Base-by-base conservation (phyloP, 306 rosid genomes). In the Citrullus colocynthis region DNA sequence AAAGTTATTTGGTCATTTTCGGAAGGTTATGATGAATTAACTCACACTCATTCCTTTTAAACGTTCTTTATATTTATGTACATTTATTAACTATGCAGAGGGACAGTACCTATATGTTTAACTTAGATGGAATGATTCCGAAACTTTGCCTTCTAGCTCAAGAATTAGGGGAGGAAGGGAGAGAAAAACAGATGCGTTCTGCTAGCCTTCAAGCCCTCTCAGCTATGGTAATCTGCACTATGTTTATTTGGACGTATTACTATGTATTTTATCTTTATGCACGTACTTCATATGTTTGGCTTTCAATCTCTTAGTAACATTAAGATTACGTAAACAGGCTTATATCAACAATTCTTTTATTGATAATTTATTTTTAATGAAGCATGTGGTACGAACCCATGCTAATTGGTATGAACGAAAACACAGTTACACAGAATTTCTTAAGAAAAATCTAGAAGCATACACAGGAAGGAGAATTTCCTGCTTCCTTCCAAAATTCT, bases 91-190 rank as follows among this genome's bases (percentile, higher is more conserved):
- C 78, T 76, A 85, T 86, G 75, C 86, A 95, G 99, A 83, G 41
- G 74, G 96, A 92, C 85, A 97, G 96, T 58, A 88, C 86, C 55
- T 88, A 89, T 81, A 75, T 91, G 87, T 95, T 91, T 86, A 95
- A 79, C 86, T 87, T 95, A 82, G 98, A 90, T 88, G 87, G 89
- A 16, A 85, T 87, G 81, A 84, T 92, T 76, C 98, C 97, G 9
- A 92, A 88, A 81, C 92, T 96, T 39, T 92, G 97, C 84, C 96
- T 85, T 74, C 80, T 95, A 83, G 89, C 93, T 83, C 98, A 90
- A 88, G 99, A 95, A 82, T 72, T 69, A 9, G 96, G 97, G 59
- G 93, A 89, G 9, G 92, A 91, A 85, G 97, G 90, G 72, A 83
- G 58, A 67, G 87, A 85, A 55, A 81, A 78, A 83, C 78, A 18